phyloP scores from a whole-genome alignment of 177 flowering plant species.

The Telopea speciosissima region DNA sequence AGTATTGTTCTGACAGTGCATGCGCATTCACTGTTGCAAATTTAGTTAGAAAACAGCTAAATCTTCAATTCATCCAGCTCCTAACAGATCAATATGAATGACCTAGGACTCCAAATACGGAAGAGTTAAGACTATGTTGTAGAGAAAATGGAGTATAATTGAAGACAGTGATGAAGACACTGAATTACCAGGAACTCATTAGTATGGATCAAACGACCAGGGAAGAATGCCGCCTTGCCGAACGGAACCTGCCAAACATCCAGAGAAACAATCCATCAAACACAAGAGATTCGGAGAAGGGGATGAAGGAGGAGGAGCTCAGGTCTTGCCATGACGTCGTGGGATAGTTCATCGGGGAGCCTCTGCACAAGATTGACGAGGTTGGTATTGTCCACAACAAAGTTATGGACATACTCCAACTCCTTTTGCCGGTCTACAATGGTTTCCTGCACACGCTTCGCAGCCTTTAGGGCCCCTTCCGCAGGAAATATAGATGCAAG shows the following conservation, averaged over 20 bases:
- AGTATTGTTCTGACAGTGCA: neutral
- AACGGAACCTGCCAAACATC: constrained; percentile 64
- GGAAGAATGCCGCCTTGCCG: constrained; percentile 88
- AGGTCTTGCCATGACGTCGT: constrained; percentile 55
- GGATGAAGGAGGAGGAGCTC: neutral
- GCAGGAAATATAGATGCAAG: constrained; percentile 51
- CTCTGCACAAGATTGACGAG: constrained; percentile 66
- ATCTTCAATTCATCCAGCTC: neutral
- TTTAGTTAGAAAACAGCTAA: neutral
- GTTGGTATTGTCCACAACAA: constrained; percentile 53
- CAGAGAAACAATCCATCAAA: neutral
- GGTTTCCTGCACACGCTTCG: constrained; percentile 44
- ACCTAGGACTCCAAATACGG: neutral
- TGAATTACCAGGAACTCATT: constrained; percentile 69
- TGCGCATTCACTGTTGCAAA: neutral
- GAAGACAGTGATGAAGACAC: neutral
- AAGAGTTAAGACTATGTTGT: too few species aligned
- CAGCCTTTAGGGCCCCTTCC: constrained; percentile 68
- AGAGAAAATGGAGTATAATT: neutral
- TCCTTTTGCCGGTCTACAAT: constrained; percentile 41
- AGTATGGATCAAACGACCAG: constrained; percentile 82
- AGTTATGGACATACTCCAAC: constrained; percentile 39
- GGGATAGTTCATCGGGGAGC: constrained; percentile 82
- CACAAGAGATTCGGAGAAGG: neutral
- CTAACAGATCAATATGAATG: neutral